Conservation (phyloP, 1,284 basidiomycete species). For the Paramarasmius palmivorus region DNA sequence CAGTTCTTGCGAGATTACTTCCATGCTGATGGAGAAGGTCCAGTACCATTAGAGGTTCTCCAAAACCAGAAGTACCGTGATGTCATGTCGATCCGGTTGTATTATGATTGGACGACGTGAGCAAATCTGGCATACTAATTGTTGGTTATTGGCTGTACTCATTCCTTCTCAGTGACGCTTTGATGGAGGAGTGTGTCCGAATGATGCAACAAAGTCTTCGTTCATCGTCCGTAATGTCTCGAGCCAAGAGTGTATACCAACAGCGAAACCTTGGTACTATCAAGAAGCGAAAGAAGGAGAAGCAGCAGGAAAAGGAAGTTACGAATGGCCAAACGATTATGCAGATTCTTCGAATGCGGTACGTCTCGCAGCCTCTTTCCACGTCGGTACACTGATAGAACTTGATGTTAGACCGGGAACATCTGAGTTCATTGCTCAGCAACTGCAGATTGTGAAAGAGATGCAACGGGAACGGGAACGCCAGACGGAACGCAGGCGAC, state of each 20-base stretch:
- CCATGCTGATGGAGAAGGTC: conserved; percentile 91
- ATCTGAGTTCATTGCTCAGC: conserved; percentile 87
- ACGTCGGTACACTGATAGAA: no score
- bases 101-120: conserved; percentile 92
- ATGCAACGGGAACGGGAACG: conserved; percentile 77
- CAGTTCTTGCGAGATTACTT: conserved; percentile 97
- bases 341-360: conserved; percentile 93
- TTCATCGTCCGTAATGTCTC: conserved; percentile 78
- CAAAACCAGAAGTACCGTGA: conserved; percentile 97
- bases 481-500: conserved; percentile 57
- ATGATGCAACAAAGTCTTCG: conserved; percentile 86
- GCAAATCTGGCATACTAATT: conserved; percentile 26
- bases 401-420: conserved; percentile 82
- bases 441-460: conserved; percentile 74
- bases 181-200: conserved; percentile 96
- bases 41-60: conserved; percentile 84
- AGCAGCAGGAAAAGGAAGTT: conserved; percentile 75
- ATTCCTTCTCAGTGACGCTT: conserved; percentile 61
- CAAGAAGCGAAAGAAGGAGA: conserved; percentile 91
- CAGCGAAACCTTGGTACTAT: conserved; percentile 96
- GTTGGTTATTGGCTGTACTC: conserved; percentile 7
- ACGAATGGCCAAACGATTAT: conserved; percentile 88
- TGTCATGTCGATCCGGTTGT: conserved; percentile 85
- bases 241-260: conserved; percentile 87
- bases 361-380: conserved; percentile 25